Evolutionary conservation across 169 alveolate genomes (phyloP).

Genomic region (Plasmodium sp.): DNA sequence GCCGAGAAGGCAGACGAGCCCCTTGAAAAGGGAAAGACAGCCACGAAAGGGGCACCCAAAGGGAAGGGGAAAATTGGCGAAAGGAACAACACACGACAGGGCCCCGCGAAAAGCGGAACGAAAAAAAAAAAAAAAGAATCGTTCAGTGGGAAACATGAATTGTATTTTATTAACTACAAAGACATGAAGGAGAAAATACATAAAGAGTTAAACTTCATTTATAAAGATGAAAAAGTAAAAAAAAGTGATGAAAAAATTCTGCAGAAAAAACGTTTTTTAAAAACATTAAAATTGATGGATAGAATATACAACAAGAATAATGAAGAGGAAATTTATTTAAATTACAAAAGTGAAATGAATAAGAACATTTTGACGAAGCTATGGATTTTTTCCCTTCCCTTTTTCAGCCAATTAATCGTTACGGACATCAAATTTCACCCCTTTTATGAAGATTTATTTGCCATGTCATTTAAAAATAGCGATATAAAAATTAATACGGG

Average conservation of each 20-base stretch:
- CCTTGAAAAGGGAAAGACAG: not conserved
- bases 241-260: conserved; percentile 37
- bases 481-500: conserved; percentile 66
- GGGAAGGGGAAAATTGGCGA: not conserved
- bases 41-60: not conserved
- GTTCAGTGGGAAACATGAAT: conserved; percentile 34
- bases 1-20: not conserved
- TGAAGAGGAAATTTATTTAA: conserved; percentile 71
- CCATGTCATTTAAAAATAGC: conserved; percentile 68
- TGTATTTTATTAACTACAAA: conserved; percentile 63
- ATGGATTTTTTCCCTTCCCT: conserved; percentile 40
- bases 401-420: conserved; percentile 30
- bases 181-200: conserved; percentile 30
- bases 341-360: conserved; percentile 53
- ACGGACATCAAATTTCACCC: conserved; percentile 76
- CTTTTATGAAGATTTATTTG: conserved; percentile 72
- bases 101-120: not conserved
- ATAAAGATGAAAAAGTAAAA: conserved; percentile 48
- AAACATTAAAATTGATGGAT: conserved; percentile 73
- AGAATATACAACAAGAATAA: conserved; percentile 73
- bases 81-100: not conserved
- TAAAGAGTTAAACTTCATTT: conserved; percentile 54
- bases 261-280: conserved; percentile 35
- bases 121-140: conserved; percentile 37
- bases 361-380: conserved; percentile 65